Evolutionary conservation across 2,329 filamentous ascomycete species (phyloP).

Genomic region (Paraphaeosphaeria minitans): DNA sequence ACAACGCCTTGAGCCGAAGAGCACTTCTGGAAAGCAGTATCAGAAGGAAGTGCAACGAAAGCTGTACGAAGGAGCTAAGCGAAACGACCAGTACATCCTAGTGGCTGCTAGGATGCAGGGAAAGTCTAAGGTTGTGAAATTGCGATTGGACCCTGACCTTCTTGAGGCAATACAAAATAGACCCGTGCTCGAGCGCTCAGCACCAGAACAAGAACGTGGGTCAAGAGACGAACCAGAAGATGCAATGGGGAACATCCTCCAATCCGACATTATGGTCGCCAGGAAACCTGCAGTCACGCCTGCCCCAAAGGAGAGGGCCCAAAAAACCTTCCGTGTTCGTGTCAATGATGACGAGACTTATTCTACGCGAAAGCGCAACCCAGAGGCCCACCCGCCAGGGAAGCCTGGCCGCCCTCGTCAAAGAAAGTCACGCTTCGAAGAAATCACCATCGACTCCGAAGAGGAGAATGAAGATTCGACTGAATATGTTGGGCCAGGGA

Average conservation of each 20-base stretch:
- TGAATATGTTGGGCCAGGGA: constrained; percentile 19
- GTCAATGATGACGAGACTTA: constrained; percentile 51
- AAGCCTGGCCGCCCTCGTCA: constrained; percentile 28
- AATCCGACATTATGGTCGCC: constrained; percentile 42
- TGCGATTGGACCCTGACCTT: constrained; percentile 44
- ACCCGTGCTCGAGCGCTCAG: constrained; percentile 33
- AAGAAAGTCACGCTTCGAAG: constrained; percentile 47
- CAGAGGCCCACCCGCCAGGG: constrained; percentile 21
- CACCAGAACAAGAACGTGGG: constrained; percentile 22
- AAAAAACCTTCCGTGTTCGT: constrained; percentile 42
- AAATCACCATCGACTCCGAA: constrained; percentile 54
- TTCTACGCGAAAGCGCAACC: constrained; percentile 36
- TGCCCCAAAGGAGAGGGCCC: constrained; percentile 36
- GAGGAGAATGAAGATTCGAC: constrained; percentile 45
- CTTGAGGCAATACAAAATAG: constrained; percentile 45
- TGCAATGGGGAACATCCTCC: constrained; percentile 38
- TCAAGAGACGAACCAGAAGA: constrained; percentile 32
- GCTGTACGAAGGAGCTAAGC: constrained; percentile 48
- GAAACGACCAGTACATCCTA: constrained; percentile 53
- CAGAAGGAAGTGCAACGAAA: constrained; percentile 54
- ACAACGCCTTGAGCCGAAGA: constrained; percentile 45
- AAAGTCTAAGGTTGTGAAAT: constrained; percentile 51
- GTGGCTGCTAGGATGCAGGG: constrained; percentile 53
- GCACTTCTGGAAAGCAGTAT: constrained; percentile 53
- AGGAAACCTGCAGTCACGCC: constrained; percentile 19